Percentiles rank a stretch among this genome's conserved stretches.
Evolutionary conservation across 805 yeast species (phyloP).

Genomic region (Torulaspora microellipsoides): DNA sequence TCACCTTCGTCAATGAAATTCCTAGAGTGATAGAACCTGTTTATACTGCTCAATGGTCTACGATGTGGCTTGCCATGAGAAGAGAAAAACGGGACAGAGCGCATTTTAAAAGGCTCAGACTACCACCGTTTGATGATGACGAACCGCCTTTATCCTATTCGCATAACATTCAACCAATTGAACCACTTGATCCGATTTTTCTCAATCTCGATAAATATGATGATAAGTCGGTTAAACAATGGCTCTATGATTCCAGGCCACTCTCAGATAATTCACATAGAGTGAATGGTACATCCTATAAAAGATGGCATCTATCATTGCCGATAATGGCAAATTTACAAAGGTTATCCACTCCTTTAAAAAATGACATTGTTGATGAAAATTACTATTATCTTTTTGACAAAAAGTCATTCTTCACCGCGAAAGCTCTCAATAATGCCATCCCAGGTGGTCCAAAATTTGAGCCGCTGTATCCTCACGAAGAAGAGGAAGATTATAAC

Average conservation of each 20-base stretch:
- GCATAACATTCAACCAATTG: constrained; percentile 71
- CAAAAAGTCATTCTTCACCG: constrained; percentile 75
- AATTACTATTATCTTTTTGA: constrained; percentile 72
- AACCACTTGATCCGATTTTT: constrained; percentile 66
- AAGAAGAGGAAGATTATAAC: constrained; percentile 71
- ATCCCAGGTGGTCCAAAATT: constrained; percentile 96
- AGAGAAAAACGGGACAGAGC: constrained; percentile 86
- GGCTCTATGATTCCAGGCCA: constrained; percentile 81
- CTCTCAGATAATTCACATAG: constrained; percentile 48
- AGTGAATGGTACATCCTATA: constrained; percentile 76
- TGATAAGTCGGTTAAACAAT: constrained; percentile 57
- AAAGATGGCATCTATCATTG: constrained; percentile 60
- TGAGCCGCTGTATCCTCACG: constrained; percentile 74
- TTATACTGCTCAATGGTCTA: constrained; percentile 92
- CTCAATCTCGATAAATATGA: constrained; percentile 61
- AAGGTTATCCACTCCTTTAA: constrained; percentile 64
- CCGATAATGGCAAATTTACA: constrained; percentile 61
- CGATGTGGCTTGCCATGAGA: constrained; percentile 90
- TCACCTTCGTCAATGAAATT: constrained; percentile 87
- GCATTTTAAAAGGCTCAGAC: constrained; percentile 85
- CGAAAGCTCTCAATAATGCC: constrained; percentile 82
- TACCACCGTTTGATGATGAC: constrained; percentile 97
- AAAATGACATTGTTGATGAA: constrained; percentile 52
- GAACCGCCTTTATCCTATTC: constrained; percentile 85
- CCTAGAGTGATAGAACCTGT: constrained; percentile 92